phyloP scores from a whole-genome alignment of 495 filamentous ascomycete species.

The Lasiosphaeria ovina region DNA sequence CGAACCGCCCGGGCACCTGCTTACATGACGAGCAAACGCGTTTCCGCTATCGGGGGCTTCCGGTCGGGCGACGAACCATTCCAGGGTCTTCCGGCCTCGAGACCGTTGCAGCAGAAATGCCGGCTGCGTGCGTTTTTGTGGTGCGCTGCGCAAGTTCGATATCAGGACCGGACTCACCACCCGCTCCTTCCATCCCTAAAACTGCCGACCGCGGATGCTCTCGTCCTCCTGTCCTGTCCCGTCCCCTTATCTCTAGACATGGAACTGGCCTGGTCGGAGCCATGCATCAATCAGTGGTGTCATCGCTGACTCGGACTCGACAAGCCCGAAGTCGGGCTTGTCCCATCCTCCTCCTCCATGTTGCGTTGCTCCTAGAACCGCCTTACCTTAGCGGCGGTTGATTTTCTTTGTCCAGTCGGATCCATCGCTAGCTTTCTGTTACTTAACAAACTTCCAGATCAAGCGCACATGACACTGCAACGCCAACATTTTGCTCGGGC shows the following conservation, averaged over 20 bases:
- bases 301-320: conserved; percentile 9
- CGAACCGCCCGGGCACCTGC: background rate
- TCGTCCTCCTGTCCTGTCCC: too few relatives aligned
- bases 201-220: conserved; percentile 5
- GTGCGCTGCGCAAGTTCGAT: background rate
- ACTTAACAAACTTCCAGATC: conserved; percentile 25
- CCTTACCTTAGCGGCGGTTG: conserved; percentile 5
- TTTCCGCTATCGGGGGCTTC: conserved; percentile 6
- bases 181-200: background rate
- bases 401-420: conserved; percentile 26
- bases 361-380: background rate
- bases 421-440: conserved; percentile 33
- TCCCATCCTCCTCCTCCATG: conserved; percentile 1
- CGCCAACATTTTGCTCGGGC: conserved; percentile 7
- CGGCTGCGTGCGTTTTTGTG: background rate
- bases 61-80: background rate
- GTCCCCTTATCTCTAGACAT: conserved; percentile 15
- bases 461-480: conserved; percentile 26
- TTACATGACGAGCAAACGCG: background rate
- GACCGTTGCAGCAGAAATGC: conserved; percentile 1
- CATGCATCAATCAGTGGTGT: conserved; percentile 13
- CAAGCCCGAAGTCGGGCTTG: conserved; percentile 29
- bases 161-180: conserved; percentile 4
- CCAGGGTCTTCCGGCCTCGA: background rate
- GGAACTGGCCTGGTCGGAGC: background rate